Evolutionary conservation across 1,284 basidiomycete genomes (phyloP), one percentile per base, ranked within the genome.

Genomic region (Tylopilus microsporus): DNA sequence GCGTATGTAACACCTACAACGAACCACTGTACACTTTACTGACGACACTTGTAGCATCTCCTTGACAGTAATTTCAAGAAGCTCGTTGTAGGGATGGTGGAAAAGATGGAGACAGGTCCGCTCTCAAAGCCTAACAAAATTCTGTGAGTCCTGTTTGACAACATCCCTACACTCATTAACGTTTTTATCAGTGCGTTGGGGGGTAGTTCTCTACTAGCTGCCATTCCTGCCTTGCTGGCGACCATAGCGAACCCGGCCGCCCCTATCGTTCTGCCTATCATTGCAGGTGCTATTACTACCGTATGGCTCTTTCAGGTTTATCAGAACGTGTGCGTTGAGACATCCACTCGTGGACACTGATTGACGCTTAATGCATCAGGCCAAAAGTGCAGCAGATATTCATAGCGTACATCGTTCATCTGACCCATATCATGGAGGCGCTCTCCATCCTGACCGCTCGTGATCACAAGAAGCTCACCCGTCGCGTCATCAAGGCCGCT

Each of bases 261-360:
- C 19, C 59, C 51, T 3, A 60, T 60, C 11, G 37, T 60, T 16
- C 30, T 60, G 21, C 47, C 59, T 6, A 30, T 55, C 21, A 12
- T 60, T 25, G 51, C 13, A 13, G 48, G 58, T 21, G 9, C 43
- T 2, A 51, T 30, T 18, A 18, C 21, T 30, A 36, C 30, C 18
- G n/a, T 37, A 3, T 58, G 57, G 57, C 10, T 39, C 12, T 46
- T 45, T 3, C 45, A 46, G 6, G 21, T 47, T 21, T 60, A 60
- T 15, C 34, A 52, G 51, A 45, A 49, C 30, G 57, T 46, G 50
- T 53, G 45, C 12, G 55, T 39, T 15, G 34, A 36, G 9, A 36
- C 11, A 36, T 36, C 8, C 34, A 36, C 11, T 12, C 34, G 25
- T 25, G 25, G 25, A 25, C 25, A 25, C 34, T 36, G 9, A 36